These are phyloP conservation scores for Picochlorum sp. DNA, from an alignment of 139 green algal genomes.

Conservation along the genomic window DNA sequence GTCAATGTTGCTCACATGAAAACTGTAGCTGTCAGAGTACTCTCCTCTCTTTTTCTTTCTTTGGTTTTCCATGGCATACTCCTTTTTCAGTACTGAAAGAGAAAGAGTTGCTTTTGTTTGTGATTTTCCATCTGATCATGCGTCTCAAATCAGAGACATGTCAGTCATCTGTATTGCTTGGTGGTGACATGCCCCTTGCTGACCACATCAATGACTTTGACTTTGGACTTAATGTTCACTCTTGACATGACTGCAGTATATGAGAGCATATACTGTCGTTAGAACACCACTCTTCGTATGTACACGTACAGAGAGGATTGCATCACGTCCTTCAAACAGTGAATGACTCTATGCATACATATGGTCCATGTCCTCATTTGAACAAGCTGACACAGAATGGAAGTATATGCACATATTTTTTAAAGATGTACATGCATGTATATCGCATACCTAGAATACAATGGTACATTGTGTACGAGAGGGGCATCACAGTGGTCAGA, in stretches of 20 bases:
- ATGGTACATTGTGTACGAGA: neutral
- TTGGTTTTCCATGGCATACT: neutral
- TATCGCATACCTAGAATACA: neutral
- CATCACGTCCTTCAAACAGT: no score
- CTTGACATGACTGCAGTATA: neutral
- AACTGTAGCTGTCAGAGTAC: conserved; percentile 8
- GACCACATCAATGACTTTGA: neutral
- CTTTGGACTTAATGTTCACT: neutral
- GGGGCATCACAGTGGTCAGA: no score
- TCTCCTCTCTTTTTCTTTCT: neutral
- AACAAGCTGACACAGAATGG: neutral
- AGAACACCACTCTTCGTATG: neutral
- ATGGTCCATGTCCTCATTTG: neutral
- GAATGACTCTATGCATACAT: neutral
- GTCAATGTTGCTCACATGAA: neutral
- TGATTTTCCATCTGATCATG: neutral
- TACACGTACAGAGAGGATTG: no score
- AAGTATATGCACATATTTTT: neutral
- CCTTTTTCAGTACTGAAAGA: neutral
- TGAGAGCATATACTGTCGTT: neutral
- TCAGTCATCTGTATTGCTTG: neutral
- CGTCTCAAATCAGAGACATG: neutral
- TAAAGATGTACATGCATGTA: neutral
- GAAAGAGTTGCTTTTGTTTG: neutral
- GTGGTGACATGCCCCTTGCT: neutral